Evolutionary conservation across 768 basidiomycete species (phyloP).

Genomic region (Lactarius quietus): DNA sequence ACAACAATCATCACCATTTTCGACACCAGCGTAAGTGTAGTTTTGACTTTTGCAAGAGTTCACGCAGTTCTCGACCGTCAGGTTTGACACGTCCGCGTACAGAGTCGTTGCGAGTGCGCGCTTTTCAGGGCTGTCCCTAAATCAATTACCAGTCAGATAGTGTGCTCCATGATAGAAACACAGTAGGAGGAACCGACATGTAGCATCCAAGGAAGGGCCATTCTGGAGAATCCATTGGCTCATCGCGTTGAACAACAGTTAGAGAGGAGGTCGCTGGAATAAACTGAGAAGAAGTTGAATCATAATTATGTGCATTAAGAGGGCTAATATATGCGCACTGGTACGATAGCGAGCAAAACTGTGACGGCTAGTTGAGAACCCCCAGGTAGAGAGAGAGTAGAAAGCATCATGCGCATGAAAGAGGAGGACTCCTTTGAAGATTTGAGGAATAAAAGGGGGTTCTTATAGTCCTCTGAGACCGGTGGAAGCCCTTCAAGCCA

Average conservation of each 20-base stretch:
- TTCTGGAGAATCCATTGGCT: conserved; percentile 47
- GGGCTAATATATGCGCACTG: too few relatives aligned
- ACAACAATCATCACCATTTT: conserved; percentile 66
- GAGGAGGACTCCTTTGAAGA: too few relatives aligned
- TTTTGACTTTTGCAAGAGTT: conserved; percentile 41
- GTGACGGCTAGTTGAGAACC: too few relatives aligned
- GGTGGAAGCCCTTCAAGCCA: too few relatives aligned
- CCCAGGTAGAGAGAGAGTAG: too few relatives aligned
- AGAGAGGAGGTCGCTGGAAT: too few relatives aligned
- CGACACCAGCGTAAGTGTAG: conserved; percentile 66
- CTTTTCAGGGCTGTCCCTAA: conserved; percentile 51
- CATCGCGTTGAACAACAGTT: conserved; percentile 4
- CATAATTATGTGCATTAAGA: too few relatives aligned
- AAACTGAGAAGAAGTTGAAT: too few relatives aligned
- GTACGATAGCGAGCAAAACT: too few relatives aligned
- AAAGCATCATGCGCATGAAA: too few relatives aligned
- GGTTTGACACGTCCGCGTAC: conserved; percentile 44
- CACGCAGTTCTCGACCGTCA: conserved; percentile 59
- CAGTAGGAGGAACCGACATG: conserved; percentile 41
- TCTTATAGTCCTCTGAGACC: too few relatives aligned
- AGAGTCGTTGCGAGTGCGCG: conserved; percentile 58
- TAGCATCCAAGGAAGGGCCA: conserved; percentile 63
- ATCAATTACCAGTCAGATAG: conserved; percentile 34
- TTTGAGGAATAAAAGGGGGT: too few relatives aligned
- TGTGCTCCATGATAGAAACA: not conserved